These are phyloP conservation scores for Niveomyces coronatus DNA, from an alignment of 2,329 filamentous ascomycete species.

Conservation along the genomic window DNA sequence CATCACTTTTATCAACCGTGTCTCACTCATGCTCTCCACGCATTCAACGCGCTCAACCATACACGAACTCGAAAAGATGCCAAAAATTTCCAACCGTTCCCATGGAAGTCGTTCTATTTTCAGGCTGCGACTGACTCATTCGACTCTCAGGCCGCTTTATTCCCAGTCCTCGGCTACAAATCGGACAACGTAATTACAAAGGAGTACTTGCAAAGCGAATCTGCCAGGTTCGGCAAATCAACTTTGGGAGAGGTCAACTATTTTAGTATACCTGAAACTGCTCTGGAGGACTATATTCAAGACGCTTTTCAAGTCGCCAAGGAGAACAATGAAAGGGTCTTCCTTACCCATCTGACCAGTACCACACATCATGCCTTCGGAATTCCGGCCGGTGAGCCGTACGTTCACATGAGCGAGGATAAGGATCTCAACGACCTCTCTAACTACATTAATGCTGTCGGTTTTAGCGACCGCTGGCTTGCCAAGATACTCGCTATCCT, in stretches of 20 bases:
- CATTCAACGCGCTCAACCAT: slow-evolving; percentile 17
- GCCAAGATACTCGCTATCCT: slow-evolving; percentile 20
- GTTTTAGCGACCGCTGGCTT: slow-evolving; percentile 25
- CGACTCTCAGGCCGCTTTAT: slow-evolving; percentile 23
- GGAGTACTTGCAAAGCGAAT: slow-evolving; percentile 20
- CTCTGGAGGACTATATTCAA: slow-evolving; percentile 22
- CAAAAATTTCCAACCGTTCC: slow-evolving; percentile 15
- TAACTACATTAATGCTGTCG: slow-evolving; percentile 23
- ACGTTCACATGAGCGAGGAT: slow-evolving; percentile 17
- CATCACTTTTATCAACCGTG: slow-evolving; percentile 35
- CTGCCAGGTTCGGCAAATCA: slow-evolving; percentile 20
- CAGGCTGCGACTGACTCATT: slow-evolving; percentile 24
- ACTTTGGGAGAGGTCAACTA: slow-evolving; percentile 24
- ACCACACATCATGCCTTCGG: slow-evolving; percentile 25
- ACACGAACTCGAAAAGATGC: slow-evolving; percentile 7
- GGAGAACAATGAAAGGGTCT: slow-evolving; percentile 22
- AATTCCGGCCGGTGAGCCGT: slow-evolving; percentile 19
- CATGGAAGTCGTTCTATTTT: slow-evolving; percentile 24
- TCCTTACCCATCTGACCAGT: slow-evolving; percentile 26
- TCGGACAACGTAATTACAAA: slow-evolving; percentile 17
- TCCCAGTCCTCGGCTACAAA: slow-evolving; percentile 22
- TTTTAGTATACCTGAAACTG: slow-evolving; percentile 23
- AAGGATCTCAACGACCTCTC: slow-evolving; percentile 22
- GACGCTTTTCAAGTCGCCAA: slow-evolving; percentile 21
- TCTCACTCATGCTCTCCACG: slow-evolving; percentile 28